Evolutionary conservation across 257 asterid species (phyloP), one percentile per base, ranked within the genome.

Genomic region (Lycium ferocissimum): DNA sequence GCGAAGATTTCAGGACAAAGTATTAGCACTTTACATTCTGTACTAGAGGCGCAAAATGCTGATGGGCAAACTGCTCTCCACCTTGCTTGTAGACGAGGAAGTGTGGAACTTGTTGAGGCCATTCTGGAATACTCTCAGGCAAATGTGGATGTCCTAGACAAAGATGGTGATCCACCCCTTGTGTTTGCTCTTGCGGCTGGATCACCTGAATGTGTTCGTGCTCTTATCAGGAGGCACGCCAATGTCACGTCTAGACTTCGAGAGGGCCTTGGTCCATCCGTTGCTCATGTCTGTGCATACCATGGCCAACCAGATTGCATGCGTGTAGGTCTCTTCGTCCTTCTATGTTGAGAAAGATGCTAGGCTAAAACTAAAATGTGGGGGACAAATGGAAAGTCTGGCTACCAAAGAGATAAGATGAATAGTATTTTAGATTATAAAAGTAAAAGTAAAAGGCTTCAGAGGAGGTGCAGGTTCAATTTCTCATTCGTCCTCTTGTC

Each of bases 281-380:
- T 97, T 89, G 98, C 99, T 89, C 98, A 92, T 90, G 99, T 97
- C 82, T 97, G 98, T 90, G 99, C 99, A 87, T 94, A 93, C 91
- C 98, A 97, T 91, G 99, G 99, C 73, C 99, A 97, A 88, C 99
- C 99, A 83, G 98, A 95, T 86, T 97, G 99, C 93, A 97, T 97
- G 99, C 94, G 91, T 65, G 99, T 96, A 91, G 85, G 98, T 90
- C 83, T 84, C 85, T 87, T 69, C 2, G 12, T 83, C 79, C 79
- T 70, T 58, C 81, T 15, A 47, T 82, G 58, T 78, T 51, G 63
- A 69, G 15, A 51, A 35, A 69, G 49, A 33, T 54, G 22, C 75
- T 69, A 58, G 43, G 66, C 37, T 69, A 47, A 61, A 40, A 40
- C 82, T 53, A 63, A 76, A 76, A 53, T 78, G 49, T 78, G 82